Conservation (phyloP, 345 rosid species). For the Eutrema yunnanense region DNA sequence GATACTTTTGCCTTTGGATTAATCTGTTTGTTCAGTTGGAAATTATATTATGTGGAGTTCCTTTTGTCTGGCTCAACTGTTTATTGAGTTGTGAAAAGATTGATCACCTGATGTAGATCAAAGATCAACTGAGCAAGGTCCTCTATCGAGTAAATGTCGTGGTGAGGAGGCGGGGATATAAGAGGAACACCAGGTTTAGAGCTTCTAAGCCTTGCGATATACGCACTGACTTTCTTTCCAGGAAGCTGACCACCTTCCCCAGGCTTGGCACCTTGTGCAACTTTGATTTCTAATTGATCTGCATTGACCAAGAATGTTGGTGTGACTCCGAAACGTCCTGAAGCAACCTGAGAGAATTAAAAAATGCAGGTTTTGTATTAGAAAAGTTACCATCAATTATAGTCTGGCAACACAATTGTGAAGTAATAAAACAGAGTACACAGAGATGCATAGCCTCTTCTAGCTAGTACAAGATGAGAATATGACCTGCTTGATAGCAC, state of each 20-base stretch:
- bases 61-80: not conserved
- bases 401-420: not conserved
- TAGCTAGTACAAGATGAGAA: conserved; percentile 10
- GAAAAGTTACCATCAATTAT: not conserved
- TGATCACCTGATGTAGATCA: conserved; percentile 93
- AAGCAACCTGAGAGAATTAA: conserved; percentile 71
- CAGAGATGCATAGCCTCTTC: not conserved
- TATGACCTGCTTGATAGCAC: conserved; percentile 96
- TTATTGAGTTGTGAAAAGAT: conserved; percentile 4
- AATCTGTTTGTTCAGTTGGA: conserved; percentile 46
- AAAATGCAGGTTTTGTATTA: not conserved
- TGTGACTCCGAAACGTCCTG: conserved; percentile 98
- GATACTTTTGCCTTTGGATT: conserved; percentile 97
- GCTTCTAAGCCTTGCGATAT: conserved; percentile 88
- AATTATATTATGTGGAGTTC: not conserved
- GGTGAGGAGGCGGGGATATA: conserved; percentile 99
- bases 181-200: conserved; percentile 99
- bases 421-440: not conserved
- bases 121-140: conserved; percentile 96
- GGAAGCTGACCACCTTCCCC: conserved; percentile 99
- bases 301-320: conserved; percentile 97
- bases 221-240: conserved; percentile 98
- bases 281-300: conserved; percentile 92
- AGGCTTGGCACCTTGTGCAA: conserved; percentile 99
- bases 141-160: conserved; percentile 94